Base-by-base conservation (phyloP, 139 green algal species). In the Nannochloris sp. region DNA sequence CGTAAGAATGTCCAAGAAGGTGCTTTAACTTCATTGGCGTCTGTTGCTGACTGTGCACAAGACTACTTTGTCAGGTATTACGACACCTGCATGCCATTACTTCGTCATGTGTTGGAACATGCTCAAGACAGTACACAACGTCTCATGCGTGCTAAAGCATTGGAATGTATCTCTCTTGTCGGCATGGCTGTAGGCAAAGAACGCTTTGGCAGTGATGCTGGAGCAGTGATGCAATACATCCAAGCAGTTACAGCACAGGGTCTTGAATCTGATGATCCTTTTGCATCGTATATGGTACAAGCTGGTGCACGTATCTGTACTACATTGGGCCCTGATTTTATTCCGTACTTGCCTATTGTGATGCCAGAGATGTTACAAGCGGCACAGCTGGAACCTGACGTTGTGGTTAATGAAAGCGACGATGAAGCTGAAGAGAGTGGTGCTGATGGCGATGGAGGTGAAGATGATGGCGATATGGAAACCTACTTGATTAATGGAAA, bases 181-280 rank as follows among this genome's bases (percentile, higher is more conserved):
- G 94, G 90, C 75, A 97, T 99, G 91, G 90, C 94, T 4, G 94
- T 99, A 42, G 95, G 95, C 37, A 82, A 83, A 46, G 92, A 98
- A 23, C 75, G 78, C 14, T 98, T 98, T 77, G 7, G 6, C 32
- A 27, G 2, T 25, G 90, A 99, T 68, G 93, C 94, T 4, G 72
- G 81, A 24, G 75, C 73, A 14, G 79, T 98, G 25, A 96, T 98
- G 90, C 59, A 82, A 29, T 82, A 95, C 66, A 87, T 97, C 68
- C 74, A 88, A 75, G 55, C 74, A 61, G 82, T 97, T 63, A 81
- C 93, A 69, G 61, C 57, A 15, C 56, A 65, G 6, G 74, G 80
- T 32, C 68, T 92, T 46, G 84, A 91, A 29, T 13, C 73, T 3
- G 84, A 90, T 68, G 81, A 91, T 73, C 72, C 72, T 1, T 60